phyloP scores from a whole-genome alignment of 345 rosid genomes.

The Aurinia saxatilis region DNA sequence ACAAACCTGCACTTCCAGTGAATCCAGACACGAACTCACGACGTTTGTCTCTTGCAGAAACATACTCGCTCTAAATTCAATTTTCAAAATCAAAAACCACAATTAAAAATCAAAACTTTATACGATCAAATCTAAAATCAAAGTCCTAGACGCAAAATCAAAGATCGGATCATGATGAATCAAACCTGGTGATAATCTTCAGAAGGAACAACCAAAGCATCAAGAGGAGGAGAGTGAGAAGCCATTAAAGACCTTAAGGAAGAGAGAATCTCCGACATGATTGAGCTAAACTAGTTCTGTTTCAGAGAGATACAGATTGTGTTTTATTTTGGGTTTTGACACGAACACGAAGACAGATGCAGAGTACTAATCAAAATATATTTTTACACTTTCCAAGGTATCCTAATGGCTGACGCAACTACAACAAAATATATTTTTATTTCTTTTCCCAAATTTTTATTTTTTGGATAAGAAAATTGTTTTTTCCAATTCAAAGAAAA shows the following conservation, averaged over 20 bases:
- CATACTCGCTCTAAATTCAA: constrained; percentile 77
- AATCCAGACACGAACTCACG: constrained; percentile 90
- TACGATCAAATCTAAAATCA: background rate
- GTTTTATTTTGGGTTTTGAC: background rate
- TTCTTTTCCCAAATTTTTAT: background rate
- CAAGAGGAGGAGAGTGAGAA: constrained; percentile 86
- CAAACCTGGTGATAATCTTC: constrained; percentile 90
- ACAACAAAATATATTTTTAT: background rate
- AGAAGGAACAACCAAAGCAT: constrained; percentile 78
- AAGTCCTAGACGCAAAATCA: background rate
- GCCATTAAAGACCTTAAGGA: constrained; percentile 81
- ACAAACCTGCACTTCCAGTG: constrained; percentile 80
- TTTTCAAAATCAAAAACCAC: background rate
- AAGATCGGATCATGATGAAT: constrained; percentile 19
- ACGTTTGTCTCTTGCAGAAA: constrained; percentile 74
- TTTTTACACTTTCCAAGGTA: constrained; percentile 4
- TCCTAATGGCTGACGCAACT: constrained; percentile 22
- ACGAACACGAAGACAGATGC: constrained; percentile 12
- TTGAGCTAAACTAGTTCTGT: background rate
- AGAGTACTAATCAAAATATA: background rate
- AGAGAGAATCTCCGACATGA: constrained; percentile 57
- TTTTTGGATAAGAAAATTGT: background rate
- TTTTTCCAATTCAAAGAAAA: background rate
- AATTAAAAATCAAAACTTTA: constrained; percentile 1
- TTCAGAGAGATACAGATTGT: background rate